phyloP scores from a whole-genome alignment of 345 rosid genomes.

The Eucalyptus curtisii region DNA sequence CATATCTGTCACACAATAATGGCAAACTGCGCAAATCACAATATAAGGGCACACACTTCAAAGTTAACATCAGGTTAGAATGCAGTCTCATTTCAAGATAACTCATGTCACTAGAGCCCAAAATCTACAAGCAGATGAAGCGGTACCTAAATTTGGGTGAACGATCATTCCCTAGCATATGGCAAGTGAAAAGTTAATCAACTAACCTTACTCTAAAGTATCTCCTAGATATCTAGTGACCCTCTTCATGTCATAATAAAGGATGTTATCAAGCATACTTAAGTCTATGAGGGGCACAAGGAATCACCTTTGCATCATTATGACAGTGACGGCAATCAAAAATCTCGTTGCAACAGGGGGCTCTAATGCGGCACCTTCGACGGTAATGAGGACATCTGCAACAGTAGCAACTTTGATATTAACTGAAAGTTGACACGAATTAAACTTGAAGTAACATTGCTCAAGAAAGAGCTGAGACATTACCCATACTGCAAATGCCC shows the following conservation, averaged over 20 bases:
- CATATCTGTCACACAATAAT: neutral
- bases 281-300: neutral
- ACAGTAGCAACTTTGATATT: neutral
- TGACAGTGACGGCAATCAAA: slow-evolving; percentile 93
- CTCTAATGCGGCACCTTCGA: slow-evolving; percentile 65
- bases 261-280: neutral
- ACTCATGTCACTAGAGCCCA: neutral
- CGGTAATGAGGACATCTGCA: slow-evolving; percentile 65
- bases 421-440: neutral
- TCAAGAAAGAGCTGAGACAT: neutral
- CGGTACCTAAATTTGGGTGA: neutral
- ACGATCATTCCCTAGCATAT: neutral
- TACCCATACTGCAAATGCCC: slow-evolving; percentile 77
- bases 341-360: slow-evolving; percentile 79
- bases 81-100: neutral
- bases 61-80: neutral
- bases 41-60: neutral
- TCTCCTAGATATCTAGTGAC: neutral
- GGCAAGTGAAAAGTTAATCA: neutral
- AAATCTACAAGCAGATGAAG: neutral
- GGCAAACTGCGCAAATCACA: neutral
- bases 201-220: neutral
- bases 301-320: slow-evolving; percentile 53
- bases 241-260: neutral
- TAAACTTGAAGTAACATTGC: neutral